A percentile compares a stretch with the other conserved stretches of the same genome.
These are phyloP conservation scores for Aschersonia sp. DNA, from an alignment of 2,329 filamentous ascomycete species.

Conservation along the genomic window DNA sequence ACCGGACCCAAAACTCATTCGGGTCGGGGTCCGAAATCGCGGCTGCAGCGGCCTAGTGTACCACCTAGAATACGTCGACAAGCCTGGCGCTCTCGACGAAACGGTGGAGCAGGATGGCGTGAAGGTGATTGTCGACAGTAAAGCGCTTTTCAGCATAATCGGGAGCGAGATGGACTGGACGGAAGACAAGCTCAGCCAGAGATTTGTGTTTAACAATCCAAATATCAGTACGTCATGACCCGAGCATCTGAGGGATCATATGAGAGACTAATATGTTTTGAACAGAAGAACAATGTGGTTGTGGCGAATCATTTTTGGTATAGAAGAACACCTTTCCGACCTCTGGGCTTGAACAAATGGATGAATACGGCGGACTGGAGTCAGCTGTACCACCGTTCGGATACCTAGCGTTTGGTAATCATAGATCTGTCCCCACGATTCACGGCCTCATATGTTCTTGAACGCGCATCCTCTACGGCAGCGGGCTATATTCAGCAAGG, in stretches of 20 bases:
- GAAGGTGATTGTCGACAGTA: constrained; percentile 90
- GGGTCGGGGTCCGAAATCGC: constrained; percentile 84
- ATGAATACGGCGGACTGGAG: too few relatives aligned
- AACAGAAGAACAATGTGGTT: constrained; percentile 86
- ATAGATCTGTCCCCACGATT: too few relatives aligned
- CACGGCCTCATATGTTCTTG: too few relatives aligned
- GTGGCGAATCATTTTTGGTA: constrained; percentile 92
- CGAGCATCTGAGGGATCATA: neutral
- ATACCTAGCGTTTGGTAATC: too few relatives aligned
- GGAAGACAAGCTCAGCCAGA: constrained; percentile 82
- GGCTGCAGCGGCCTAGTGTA: constrained; percentile 92
- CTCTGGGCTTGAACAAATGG: neutral
- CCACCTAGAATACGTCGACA: constrained; percentile 88
- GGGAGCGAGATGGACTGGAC: constrained; percentile 99
- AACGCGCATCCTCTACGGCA: too few relatives aligned
- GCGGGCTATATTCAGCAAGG: too few relatives aligned
- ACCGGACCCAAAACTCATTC: constrained; percentile 82
- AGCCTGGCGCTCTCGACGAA: constrained; percentile 78
- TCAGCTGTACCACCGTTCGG: too few relatives aligned
- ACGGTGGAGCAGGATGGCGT: constrained; percentile 91
- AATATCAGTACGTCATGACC: constrained; percentile 76
- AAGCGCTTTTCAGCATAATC: constrained; percentile 94
- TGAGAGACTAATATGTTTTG: constrained; percentile 3
- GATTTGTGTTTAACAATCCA: constrained; percentile 91
- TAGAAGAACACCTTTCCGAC: constrained; percentile 13